Evolutionary conservation across 2,329 filamentous ascomycete species (phyloP), one percentile per base, ranked within the genome.

Genomic region (Ceratocystiopsis brevicomis): DNA sequence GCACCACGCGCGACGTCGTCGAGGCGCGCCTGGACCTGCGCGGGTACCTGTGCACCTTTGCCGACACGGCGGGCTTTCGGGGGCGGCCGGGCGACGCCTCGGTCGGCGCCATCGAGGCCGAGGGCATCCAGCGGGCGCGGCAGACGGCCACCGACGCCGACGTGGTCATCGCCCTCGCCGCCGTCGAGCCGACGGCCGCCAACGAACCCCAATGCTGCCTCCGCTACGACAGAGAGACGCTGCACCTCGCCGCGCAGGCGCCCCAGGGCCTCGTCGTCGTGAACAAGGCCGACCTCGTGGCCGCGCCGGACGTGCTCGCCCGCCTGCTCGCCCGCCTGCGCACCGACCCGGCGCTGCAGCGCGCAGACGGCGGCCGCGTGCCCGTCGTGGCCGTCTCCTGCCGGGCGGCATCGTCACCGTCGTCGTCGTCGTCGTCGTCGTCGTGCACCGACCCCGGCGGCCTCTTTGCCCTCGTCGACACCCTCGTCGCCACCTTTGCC

Each of bases 1-100:
- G 90, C 0, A 98, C 90, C 1, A 98, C 90, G 8, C 67, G 90
- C 47, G 90, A 98, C 61, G 78, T 98, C 42, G 79, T 98, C 12
- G 90, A 98, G 62, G 82, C 90, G 1, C 81, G 81, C 25, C 69
- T 98, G 21, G 90, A 98, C 60, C 68, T 98, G 40, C 76, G 78
- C 1, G 90, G 90, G 0, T 98, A 82, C 63, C 75, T 92, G 41
- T 93, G 87, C 59, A 83, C 82, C n/a, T 78, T 98, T 55, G 87
- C 88, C 15, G 90, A 98, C 61, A 96, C 90, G 53, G 90, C 90
- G 17, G 90, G 90, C 1, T 74, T 98, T 51, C 70, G 86, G 41
- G 73, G 68, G n/a, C n/a, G n/a, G n/a, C n/a, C n/a, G n/a, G 19
- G 19, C 19, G 19, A 3, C 34, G 6, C 12, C 15, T 14, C 9